Evolutionary conservation across 2,329 filamentous ascomycete species (phyloP), one percentile per base, ranked within the genome.

Genomic region (Xylogone sp.): DNA sequence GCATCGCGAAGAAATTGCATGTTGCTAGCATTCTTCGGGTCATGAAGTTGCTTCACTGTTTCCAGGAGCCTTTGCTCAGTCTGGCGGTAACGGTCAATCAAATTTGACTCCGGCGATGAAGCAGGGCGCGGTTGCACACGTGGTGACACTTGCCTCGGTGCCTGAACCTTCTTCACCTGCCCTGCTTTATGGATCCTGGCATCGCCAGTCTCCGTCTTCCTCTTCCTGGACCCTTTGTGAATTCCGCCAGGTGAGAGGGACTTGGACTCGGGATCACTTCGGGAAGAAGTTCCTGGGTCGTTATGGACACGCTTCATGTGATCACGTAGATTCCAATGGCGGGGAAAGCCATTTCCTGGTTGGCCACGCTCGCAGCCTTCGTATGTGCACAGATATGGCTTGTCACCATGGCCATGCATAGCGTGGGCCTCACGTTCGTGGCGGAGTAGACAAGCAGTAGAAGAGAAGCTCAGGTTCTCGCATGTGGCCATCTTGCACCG

Each of bases 271-370:
- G 55, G 51, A 53, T 56, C 60, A 52, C 56, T 59, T 47, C 60
- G 50, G 20, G 50, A 62, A 43, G 60, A 45, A 21, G 58, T 55
- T 53, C 60, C 59, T 47, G 61, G 55, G 48, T 66, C 60, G 56
- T 84, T 84, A 74, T 97, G 93, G 7, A 97, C 92, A 56, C 93
- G 87, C 74, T 90, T 90, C 92, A 97, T 97, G 78, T 97, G 93
- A 73, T 97, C 93, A 70, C 88, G 86, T 49, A 96, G 81, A 73
- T 97, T 97, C 90, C 94, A 97, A 63, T 92, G 87, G 62, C 93
- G 86, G 34, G 92, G 93, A 66, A 97, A 97, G 62, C 93, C 93
- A 68, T 93, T 90, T 62, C 90, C 91, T 21, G 82, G 76, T 29
- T 87, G 76, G 52, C 90, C 84, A 58, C 93, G 87, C 65, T 97